phyloP scores from a whole-genome alignment of 2,329 filamentous ascomycete species.

The Penicillium sp. region DNA sequence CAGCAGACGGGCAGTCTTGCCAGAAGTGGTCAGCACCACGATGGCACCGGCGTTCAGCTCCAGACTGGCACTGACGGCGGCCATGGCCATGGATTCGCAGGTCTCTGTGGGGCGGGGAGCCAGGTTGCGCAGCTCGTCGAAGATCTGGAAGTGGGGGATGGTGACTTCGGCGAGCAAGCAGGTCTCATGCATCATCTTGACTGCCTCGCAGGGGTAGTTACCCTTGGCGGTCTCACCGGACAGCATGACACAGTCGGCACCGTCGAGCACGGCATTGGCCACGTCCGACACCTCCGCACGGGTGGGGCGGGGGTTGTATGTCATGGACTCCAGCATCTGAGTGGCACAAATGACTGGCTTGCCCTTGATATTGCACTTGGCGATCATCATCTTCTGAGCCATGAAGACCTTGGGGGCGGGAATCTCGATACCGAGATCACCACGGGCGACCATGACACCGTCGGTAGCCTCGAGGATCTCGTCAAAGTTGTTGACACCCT shows the following conservation, averaged over 20 bases:
- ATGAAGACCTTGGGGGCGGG: constrained; percentile 97
- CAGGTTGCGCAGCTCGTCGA: constrained; percentile 86
- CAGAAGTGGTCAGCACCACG: constrained; percentile 89
- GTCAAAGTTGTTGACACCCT: constrained; percentile 98
- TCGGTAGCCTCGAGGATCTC: constrained; percentile 95
- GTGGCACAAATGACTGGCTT: constrained; percentile 99
- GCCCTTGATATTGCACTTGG: constrained; percentile 98
- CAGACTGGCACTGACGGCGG: constrained; percentile 88
- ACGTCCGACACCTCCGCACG: constrained; percentile 98
- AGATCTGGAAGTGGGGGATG: constrained; percentile 93
- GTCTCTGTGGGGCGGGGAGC: constrained; percentile 79
- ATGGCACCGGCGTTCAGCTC: constrained; percentile 96
- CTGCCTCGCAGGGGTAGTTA: constrained; percentile 84
- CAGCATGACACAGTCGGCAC: constrained; percentile 99
- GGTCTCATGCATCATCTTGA: constrained; percentile 97
- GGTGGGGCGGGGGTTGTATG: constrained; percentile 97
- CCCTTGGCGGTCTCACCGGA: constrained; percentile 99
- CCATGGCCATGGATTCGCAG: constrained; percentile 93
- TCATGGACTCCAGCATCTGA: constrained; percentile 99
- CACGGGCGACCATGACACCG: constrained; percentile 99
- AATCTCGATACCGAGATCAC: constrained; percentile 97
- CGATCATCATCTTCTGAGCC: constrained; percentile 99
- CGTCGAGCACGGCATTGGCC: constrained; percentile 94
- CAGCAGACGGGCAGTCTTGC: constrained; percentile 86
- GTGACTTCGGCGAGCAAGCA: constrained; percentile 95